Evolutionary conservation across 2,329 filamentous ascomycete genomes (phyloP), one percentile per base, ranked within the genome.

Genomic region (Fusarium sp.): DNA sequence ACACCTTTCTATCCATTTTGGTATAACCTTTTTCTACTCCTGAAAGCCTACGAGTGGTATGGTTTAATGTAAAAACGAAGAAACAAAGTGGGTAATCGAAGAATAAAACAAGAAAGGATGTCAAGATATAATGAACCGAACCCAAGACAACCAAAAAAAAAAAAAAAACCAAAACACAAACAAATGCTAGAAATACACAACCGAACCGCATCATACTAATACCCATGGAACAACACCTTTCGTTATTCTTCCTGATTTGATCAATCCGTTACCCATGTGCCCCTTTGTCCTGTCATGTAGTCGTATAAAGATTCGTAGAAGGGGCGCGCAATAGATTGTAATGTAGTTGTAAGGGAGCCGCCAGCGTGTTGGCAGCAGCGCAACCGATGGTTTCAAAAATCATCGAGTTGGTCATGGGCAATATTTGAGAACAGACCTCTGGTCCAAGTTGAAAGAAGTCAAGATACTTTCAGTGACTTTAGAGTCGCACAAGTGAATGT

Each of bases 1-100:
- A 77, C 74, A 77, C 76, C 75, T 61, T 71, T 78, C 76, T 78
- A 78, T 75, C 75, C 76, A 73, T 73, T 77, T 78, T 78, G 76
- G 72, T 78, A 78, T 78, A 73, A 77, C 75, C 76, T 68, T 77
- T 75, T 73, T 77, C 75, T 78, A 78, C 74, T 69, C 75, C 75
- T 67, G 50, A 63, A 64, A 77, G 71, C 73, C 74, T 77, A 78
- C 74, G 68, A 69, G 54, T 77, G 75, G 75, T 77, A 76, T 75
- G 70, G 66, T 75, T 50, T 60, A 61, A 71, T 64, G 54, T 72
- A 62, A 71, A 52, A 73, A 69, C 42, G 65, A 67, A 60, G 63
- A 66, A 67, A 53, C 49, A 30, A 64, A 68, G 64, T 49, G 60
- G 68, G 74, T 66, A 62, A 69, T 56, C 57, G 49, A 69, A 66